Percentiles rank a stretch among this genome's conserved stretches.
Evolutionary conservation across 176 grass and related monocot genomes (phyloP).

Genomic region (Poa pratensis): DNA sequence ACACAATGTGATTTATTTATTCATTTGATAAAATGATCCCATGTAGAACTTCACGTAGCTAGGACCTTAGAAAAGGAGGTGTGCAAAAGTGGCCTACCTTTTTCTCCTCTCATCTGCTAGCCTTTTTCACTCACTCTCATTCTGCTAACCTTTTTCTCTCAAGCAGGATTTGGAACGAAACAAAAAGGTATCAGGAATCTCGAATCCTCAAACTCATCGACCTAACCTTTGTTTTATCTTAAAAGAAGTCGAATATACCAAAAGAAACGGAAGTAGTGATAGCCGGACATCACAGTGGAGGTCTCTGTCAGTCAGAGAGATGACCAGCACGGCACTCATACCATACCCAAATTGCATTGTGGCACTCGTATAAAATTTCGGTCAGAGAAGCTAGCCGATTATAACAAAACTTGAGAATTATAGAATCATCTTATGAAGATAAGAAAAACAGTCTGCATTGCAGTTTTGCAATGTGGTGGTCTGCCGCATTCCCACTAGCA

Average conservation of each 20-base stretch:
- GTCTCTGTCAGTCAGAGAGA: constrained; percentile 5
- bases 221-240: not conserved
- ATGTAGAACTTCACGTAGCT: not conserved
- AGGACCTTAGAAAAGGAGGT: not conserved
- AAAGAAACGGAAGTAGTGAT: constrained; percentile 5
- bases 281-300: constrained; percentile 3
- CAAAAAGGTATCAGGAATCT: not conserved
- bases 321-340: not conserved
- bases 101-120: not conserved
- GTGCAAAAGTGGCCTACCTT: constrained; percentile 14
- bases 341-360: constrained; percentile 28
- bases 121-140: no score
- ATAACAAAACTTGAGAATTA: not conserved
- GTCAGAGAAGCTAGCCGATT: no score
- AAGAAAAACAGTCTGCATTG: constrained; percentile 4
- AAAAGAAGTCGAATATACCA: not conserved
- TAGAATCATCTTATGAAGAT: not conserved
- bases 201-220: constrained; percentile 4
- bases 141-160: not conserved
- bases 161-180: constrained; percentile 24
- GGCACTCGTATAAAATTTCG: no score
- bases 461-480: constrained; percentile 2
- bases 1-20: not conserved
- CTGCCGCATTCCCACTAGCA: constrained; percentile 24
- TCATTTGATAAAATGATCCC: not conserved